These are phyloP conservation scores for Penicillium sp. DNA, from an alignment of 2,329 filamentous ascomycete genomes.

Conservation along the genomic window DNA sequence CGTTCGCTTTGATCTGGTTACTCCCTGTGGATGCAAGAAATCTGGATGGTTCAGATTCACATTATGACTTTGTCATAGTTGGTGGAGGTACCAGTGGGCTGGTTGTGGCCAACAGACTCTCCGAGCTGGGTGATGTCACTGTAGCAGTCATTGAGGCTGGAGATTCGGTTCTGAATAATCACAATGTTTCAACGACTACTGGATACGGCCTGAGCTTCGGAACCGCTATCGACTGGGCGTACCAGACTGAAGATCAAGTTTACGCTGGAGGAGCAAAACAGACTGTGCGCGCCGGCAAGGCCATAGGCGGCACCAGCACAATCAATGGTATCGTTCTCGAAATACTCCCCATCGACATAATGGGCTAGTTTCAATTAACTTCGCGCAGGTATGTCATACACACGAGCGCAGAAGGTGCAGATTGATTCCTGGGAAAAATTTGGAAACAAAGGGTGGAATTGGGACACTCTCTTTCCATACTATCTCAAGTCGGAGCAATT, in stretches of 20 bases:
- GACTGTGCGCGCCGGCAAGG: constrained; percentile 45
- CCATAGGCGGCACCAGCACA: constrained; percentile 46
- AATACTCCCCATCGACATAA: too few relatives aligned
- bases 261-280: constrained; percentile 38
- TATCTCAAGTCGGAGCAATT: constrained; percentile 35
- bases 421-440: constrained; percentile 41
- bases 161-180: constrained; percentile 30
- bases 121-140: constrained; percentile 30
- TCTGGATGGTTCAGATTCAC: constrained; percentile 4
- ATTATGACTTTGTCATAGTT: constrained; percentile 39
- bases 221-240: constrained; percentile 46
- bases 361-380: too few relatives aligned
- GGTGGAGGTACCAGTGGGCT: constrained; percentile 41
- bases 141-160: constrained; percentile 39
- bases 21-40: constrained; percentile 10
- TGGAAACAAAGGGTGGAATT: constrained; percentile 38
- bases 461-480: constrained; percentile 33
- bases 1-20: constrained; percentile 8
- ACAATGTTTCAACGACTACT: constrained; percentile 28
- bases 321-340: constrained; percentile 41
- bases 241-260: constrained; percentile 43
- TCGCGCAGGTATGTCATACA: constrained; percentile 41
- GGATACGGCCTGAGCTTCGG: constrained; percentile 35
- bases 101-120: constrained; percentile 38
- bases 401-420: constrained; percentile 39